phyloP scores from a whole-genome alignment of 768 basidiomycete genomes.

The Psilocybe sp. region DNA sequence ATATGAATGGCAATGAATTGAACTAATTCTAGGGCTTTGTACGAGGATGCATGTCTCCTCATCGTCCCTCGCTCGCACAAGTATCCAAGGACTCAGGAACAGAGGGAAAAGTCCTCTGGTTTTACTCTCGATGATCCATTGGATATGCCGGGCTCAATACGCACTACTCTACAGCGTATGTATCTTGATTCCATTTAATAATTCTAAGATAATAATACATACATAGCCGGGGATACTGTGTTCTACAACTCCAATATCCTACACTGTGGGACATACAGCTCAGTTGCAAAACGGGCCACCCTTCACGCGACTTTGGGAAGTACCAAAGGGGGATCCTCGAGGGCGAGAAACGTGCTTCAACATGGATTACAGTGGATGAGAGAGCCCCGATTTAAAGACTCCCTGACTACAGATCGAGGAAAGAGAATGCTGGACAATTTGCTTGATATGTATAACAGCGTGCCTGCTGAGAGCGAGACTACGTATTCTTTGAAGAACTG shows the following conservation, averaged over 20 bases:
- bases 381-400: conserved; percentile 41
- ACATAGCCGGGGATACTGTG: conserved; percentile 66
- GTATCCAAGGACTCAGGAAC: conserved; percentile 50
- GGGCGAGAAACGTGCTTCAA: conserved; percentile 74
- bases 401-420: conserved; percentile 40
- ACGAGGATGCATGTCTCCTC: conserved; percentile 66
- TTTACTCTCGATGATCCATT: conserved; percentile 52
- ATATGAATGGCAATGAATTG: not conserved
- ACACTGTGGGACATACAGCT: conserved; percentile 67
- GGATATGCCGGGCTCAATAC: conserved; percentile 68
- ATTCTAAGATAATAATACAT: not conserved
- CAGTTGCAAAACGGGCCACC: conserved; percentile 50
- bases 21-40: conserved; percentile 51
- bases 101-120: conserved; percentile 53
- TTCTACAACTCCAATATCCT: conserved; percentile 82
- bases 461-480: conserved; percentile 7
- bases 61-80: conserved; percentile 71
- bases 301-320: conserved; percentile 71
- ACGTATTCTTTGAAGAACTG: conserved; percentile 14
- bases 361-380: conserved; percentile 75
- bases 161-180: conserved; percentile 53
- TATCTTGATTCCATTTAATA: conserved; percentile 2
- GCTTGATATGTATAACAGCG: conserved; percentile 45
- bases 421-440: conserved; percentile 59
- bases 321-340: conserved; percentile 53